A percentile compares a stretch with the other conserved stretches of the same genome.
phyloP scores from a whole-genome alignment of 345 rosid species.

The Gossypium herbaceum region DNA sequence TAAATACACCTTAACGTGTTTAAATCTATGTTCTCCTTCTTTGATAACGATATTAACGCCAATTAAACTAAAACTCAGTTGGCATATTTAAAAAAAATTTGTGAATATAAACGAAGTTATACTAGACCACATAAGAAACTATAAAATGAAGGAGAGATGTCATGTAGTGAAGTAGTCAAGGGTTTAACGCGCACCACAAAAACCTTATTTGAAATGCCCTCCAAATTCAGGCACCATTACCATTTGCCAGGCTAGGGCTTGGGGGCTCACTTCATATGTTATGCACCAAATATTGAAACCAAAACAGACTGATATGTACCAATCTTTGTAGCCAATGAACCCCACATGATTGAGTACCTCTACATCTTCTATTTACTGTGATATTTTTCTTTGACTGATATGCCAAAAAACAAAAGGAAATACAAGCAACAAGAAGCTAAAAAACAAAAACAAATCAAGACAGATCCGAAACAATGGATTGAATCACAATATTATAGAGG shows the following conservation, averaged over 20 bases:
- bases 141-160: neutral
- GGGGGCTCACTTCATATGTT: no score
- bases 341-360: neutral
- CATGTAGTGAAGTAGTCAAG: neutral
- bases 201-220: neutral
- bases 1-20: no score
- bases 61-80: accelerated
- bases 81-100: neutral
- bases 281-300: neutral
- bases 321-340: neutral
- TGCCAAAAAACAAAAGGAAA: neutral
- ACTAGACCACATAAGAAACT: neutral
- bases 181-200: neutral
- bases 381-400: neutral
- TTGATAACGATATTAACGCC: accelerated
- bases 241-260: neutral
- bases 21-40: accelerated
- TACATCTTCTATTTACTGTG: neutral
- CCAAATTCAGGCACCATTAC: neutral
- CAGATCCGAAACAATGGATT: neutral
- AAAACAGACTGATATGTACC: neutral
- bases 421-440: neutral
- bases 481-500: neutral
- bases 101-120: neutral
- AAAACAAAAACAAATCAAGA: neutral